Percentiles rank a stretch among this genome's conserved stretches.
phyloP scores from a whole-genome alignment of 163 green algal species.

The Coccomyxa subellipsoidea region DNA sequence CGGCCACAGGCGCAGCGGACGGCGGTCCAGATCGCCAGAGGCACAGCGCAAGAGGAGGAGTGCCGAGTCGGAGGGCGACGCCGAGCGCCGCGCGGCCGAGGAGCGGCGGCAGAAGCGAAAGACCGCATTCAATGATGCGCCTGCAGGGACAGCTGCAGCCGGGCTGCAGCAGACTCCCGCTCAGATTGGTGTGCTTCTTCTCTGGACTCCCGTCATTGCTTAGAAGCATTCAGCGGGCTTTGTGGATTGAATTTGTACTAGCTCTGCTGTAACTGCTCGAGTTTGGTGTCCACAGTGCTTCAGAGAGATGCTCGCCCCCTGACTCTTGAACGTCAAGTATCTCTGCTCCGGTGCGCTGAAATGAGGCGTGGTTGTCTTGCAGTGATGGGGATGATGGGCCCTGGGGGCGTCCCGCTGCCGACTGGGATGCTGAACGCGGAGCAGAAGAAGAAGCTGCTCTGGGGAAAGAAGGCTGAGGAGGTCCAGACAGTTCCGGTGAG shows the following conservation, averaged over 20 bases:
- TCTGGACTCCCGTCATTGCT: no score
- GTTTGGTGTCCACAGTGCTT: no score
- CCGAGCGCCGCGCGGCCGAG: background rate
- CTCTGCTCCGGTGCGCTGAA: no score
- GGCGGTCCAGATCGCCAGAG: background rate
- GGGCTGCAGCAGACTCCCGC: background rate
- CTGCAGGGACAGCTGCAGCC: background rate
- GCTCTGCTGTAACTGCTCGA: no score
- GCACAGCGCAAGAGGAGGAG: background rate
- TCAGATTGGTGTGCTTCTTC: background rate
- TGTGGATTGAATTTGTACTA: no score
- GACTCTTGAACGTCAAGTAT: no score
- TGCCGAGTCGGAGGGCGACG: background rate
- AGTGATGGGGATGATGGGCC: slow-evolving; percentile 6
- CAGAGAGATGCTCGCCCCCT: no score
- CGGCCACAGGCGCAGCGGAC: background rate
- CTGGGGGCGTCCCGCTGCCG: background rate
- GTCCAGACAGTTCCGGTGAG: background rate
- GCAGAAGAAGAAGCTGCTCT: slow-evolving; percentile 3
- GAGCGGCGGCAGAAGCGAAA: background rate
- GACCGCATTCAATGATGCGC: background rate
- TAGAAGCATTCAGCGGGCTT: no score
- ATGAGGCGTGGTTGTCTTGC: background rate
- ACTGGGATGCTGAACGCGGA: background rate
- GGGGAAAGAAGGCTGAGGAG: background rate